Base-by-base conservation (phyloP, 768 basidiomycete species). In the Kwoniella sp. region DNA sequence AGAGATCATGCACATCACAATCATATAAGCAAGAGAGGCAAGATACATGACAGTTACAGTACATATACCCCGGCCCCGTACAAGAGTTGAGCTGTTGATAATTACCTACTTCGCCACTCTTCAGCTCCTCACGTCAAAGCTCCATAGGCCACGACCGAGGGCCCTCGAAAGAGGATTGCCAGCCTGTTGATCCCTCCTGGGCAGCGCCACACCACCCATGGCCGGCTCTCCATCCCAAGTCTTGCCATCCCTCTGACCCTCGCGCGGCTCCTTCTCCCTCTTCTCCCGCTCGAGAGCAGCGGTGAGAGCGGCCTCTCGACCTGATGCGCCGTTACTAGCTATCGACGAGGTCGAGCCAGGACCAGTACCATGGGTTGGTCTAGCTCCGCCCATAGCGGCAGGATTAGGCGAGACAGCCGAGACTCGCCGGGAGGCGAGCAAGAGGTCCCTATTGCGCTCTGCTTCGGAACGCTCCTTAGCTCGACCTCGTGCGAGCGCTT, bases 391-490 rank as follows among this genome's bases (percentile, higher is more conserved):
- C 4, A 26, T 20, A 20, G 52, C 12, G 25, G 43, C 32, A 48
- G 59, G 50, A 26, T 60, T 57, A 10, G 67, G 68, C 5, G 60
- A 60, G 20, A 63, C 55, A 20, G 68, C 68, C 3, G 53, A 31
- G n/a, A 70, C 62, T 23, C 65, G 38, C 19, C 68, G 36, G 20
- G 54, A 57, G 25, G 65, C 65, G 25, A 70, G 46, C 5, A 70
- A 37, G 17, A 67, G 38, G 53, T 70, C 68, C 20, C 68, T 38
- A 44, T 70, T 69, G 15, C 62, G 37, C 31, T 69, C 67, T 3
- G 62, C 62, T 46, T 69, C 67, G 3, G 49, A 56, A 29, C 50
- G 47, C 27, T 59, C 60, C 40, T 53, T 36, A 14, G 26, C 23
- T 19, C 46, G 32, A 15, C 46, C 46, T 47, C 52, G 15, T 22